A percentile compares a stretch with the other conserved stretches of the same genome.
Conservation (phyloP, 1,139 yeast genomes). For the Sugiyamaella grinbergsii region DNA sequence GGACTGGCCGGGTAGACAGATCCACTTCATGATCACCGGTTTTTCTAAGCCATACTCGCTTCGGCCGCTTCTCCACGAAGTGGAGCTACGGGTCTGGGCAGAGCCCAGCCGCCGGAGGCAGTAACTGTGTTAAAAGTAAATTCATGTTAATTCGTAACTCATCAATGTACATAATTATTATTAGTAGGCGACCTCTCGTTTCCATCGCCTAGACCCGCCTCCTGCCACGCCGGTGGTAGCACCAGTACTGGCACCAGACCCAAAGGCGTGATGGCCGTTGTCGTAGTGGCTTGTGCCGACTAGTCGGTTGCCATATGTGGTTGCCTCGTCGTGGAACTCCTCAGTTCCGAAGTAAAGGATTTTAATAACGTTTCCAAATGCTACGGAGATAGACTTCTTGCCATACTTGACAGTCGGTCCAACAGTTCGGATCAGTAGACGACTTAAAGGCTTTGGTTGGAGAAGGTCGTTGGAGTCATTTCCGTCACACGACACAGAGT, state of each 20-base stretch:
- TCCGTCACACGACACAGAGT: background rate
- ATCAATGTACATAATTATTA: background rate
- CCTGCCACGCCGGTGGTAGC: no score
- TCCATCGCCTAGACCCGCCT: constrained; percentile 20
- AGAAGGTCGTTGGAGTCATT: background rate
- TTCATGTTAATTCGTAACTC: constrained; percentile 7
- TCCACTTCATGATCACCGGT: background rate
- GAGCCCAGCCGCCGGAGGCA: constrained; percentile 4
- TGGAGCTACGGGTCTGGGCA: constrained; percentile 1
- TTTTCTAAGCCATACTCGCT: no score
- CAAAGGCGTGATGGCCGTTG: background rate
- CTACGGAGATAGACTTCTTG: constrained; percentile 71
- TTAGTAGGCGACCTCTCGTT: constrained; percentile 22
- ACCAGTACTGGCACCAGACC: no score
- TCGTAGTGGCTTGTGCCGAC: background rate
- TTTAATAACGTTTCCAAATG: constrained; percentile 71
- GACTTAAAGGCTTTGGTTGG: constrained; percentile 19
- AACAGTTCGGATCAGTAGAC: constrained; percentile 50
- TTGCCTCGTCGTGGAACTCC: constrained; percentile 37
- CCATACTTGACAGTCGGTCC: constrained; percentile 69
- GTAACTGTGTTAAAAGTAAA: no score
- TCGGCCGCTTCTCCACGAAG: background rate
- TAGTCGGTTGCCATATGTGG: constrained; percentile 14
- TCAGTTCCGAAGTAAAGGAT: constrained; percentile 70
- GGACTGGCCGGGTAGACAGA: no score